Evolutionary conservation across 1,139 yeast genomes (phyloP), one percentile per base, ranked within the genome.

Genomic region (Saccharomyces hybrid): DNA sequence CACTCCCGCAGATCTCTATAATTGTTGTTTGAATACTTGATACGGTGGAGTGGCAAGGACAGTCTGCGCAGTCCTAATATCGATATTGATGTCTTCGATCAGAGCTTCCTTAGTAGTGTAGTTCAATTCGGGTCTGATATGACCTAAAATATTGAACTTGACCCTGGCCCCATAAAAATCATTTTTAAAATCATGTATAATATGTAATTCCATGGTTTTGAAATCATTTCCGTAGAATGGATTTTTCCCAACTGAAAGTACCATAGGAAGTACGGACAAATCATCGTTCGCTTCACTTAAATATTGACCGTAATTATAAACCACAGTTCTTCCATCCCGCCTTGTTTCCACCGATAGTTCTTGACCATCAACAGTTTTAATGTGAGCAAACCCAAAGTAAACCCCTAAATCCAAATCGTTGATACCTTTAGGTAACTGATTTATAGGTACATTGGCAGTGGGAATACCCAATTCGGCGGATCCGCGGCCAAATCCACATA

Each of bases 401-500:
- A 95, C 93, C 2, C 99, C 99, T 0, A 95, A 79, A 1, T 83
- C 84, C 46, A 86, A 73, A 2, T 70, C 57, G 41, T 77, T 72
- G 8, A 79, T 71, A n/a, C 62, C 56, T 8, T 57, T 55, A 1
- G 78, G 75, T 26, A 79, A 70, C 23, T 78, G 76, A 13, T 77
- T 79, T 9, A 88, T 78, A 0, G 91, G 89, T 26, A 91, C 81
- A 66, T 93, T 93, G 16, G 98, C 99, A 0, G 99, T 93, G 3
- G 99, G 99, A 54, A 90, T 87, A 0, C 98, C 98, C 50, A 95
- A 76, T 63, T 90, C 97, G 0, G 95, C 73, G 0, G 97, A 88
- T 0, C 99, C 99, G 57, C 99, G 79, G 3, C 99, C 99, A 71
- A 88, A 93, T 0, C 99, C 99, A 47, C 93, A 80, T 25, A 88